Conservation (phyloP, 2,329 filamentous ascomycete species). For the Xylariaceae sp. region DNA sequence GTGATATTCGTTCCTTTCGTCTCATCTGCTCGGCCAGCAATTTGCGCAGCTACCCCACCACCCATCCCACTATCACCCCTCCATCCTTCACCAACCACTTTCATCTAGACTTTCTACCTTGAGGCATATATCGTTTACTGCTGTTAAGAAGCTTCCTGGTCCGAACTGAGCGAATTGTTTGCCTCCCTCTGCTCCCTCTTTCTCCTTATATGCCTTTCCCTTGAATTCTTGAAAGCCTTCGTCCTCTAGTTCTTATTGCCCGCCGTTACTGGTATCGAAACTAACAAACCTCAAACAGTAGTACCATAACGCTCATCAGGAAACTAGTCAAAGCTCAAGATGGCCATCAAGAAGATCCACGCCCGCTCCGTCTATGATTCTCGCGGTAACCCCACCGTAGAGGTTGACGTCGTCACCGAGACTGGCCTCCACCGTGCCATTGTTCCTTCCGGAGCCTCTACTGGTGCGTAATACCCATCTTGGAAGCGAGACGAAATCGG, state of each 20-base stretch:
- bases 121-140: constrained; percentile 25
- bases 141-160: neutral
- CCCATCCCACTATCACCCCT: constrained; percentile 10
- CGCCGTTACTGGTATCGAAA: neutral
- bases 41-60: constrained; percentile 23
- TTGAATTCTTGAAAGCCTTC: neutral
- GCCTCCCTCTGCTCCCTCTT: neutral
- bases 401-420: constrained; percentile 96
- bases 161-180: constrained; percentile 15
- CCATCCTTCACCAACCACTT: constrained; percentile 1
- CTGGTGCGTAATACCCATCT: constrained; percentile 64
- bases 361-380: constrained; percentile 98
- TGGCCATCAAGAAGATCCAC: constrained; percentile 91
- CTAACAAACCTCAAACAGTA: constrained; percentile 18
- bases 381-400: constrained; percentile 96
- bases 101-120: constrained; percentile 6
- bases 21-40: constrained; percentile 4
- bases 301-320: neutral
- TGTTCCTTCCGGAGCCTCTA: constrained; percentile 95
- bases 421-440: constrained; percentile 97
- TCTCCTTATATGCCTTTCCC: neutral
- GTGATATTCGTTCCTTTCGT: neutral
- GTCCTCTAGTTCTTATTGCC: neutral
- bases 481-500: constrained; percentile 22
- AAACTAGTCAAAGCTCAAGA: constrained; percentile 54